phyloP scores from a whole-genome alignment of 495 filamentous ascomycete genomes.

The Chlorociboria aeruginascens region DNA sequence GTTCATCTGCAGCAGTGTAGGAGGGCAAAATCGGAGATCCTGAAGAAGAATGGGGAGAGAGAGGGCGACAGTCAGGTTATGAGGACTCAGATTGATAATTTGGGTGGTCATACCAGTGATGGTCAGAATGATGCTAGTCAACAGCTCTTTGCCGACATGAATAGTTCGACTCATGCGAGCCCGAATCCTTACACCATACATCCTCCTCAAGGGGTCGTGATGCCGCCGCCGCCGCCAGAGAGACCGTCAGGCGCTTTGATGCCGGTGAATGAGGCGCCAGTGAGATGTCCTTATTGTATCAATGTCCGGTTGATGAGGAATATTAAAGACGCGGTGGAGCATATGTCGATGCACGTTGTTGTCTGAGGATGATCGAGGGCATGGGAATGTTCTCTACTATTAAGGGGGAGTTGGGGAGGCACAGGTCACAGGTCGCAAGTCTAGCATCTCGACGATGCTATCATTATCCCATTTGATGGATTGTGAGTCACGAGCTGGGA shows the following conservation, averaged over 20 bases:
- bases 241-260: constrained; percentile 18
- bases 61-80: not conserved
- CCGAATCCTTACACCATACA: constrained; percentile 11
- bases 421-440: no score
- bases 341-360: constrained; percentile 45
- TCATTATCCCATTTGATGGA: no score
- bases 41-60: constrained; percentile 13
- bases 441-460: no score
- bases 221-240: constrained; percentile 7
- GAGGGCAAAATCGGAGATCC: constrained; percentile 18
- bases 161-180: constrained; percentile 1
- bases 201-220: constrained; percentile 12
- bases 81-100: not conserved
- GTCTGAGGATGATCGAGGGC: constrained; percentile 21
- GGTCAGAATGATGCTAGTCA: constrained; percentile 7
- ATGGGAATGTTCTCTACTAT: no score
- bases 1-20: constrained; percentile 20
- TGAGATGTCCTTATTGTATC: constrained; percentile 43
- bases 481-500: no score
- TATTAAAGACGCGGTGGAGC: constrained; percentile 46
- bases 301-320: constrained; percentile 44
- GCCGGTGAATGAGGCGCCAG: constrained; percentile 32
- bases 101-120: constrained; percentile 13
- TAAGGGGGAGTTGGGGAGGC: no score
- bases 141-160: constrained; percentile 14